Evolutionary conservation across 371 early-diverging fungal genomes (phyloP), one percentile per base, ranked within the genome.

Genomic region (Syncephalastrum racemosum): DNA sequence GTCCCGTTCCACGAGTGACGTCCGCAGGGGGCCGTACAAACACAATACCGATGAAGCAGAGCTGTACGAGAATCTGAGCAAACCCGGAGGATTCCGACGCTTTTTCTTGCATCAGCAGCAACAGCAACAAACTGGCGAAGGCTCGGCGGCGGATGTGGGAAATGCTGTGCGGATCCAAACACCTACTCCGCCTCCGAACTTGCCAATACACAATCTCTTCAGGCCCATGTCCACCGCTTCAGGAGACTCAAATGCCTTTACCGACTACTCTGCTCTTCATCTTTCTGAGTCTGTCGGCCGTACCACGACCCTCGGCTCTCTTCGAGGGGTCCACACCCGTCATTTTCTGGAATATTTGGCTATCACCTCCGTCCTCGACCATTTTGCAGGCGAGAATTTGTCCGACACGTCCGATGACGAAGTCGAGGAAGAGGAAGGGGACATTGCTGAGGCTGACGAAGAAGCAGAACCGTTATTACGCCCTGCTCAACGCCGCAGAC

Each of bases 11-110:
- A 60, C 55, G 4, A 61, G 50, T 40, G 66, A 67, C 43, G 10
- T 62, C 46, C 22, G 31, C 50, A 31, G 36, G 36, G 36, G 10
- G 12, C 36, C 6, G 2, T 10, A 31, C 36, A 31, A 27, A 27
- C 36, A 53, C 39, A 56, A 62, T 20, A 60, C 54, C 12, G 59
- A 60, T 2, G 22, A 39, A 7, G 60, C 64, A 15, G 51, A 59
- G 6, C 42, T 58, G 4, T 27, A 48, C 16, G 73, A 59, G 24
- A 67, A 79, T 20, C 67, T 84, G n/a, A 72, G 73, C 51, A 71
- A 80, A n/a, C 90, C 91, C 2, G 91, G 91, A 22, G 84, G 84
- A 1, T 86, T 91, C 66, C 83, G 90, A 25, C 80, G 91, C 2
- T 82, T 82, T 41, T 87, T 82, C 63, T 55, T 88, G 12, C 74